phyloP scores from a whole-genome alignment of 176 grass and related monocot species.

The Eragrostis curvula region DNA sequence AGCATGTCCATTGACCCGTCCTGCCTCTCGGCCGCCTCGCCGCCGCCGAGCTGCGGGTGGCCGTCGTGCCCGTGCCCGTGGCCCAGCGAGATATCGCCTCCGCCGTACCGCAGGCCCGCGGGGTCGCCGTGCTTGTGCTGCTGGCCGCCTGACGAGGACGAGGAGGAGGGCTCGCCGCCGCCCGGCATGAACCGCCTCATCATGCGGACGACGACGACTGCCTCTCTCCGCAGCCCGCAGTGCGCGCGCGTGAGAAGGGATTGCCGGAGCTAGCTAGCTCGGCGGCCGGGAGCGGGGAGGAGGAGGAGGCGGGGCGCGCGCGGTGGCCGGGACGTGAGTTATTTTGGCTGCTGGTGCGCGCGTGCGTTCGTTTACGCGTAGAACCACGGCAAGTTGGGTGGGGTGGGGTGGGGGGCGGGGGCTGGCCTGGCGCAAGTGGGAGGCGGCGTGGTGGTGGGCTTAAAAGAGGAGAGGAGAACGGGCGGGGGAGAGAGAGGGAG shows the following conservation, averaged over 20 bases:
- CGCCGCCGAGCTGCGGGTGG: not conserved
- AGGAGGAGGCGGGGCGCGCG: not conserved
- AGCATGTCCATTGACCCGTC: constrained; percentile 56
- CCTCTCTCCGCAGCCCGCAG: not conserved
- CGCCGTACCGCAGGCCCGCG: constrained; percentile 29
- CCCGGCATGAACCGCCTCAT: constrained; percentile 66
- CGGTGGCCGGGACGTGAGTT: not conserved
- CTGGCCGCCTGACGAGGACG: constrained; percentile 39
- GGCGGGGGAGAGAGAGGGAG: not conserved
- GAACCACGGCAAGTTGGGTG: constrained; percentile 1
- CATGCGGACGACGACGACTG: not conserved
- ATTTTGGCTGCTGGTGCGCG: constrained; percentile 1
- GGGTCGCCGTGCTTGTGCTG: constrained; percentile 29
- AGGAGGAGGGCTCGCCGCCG: constrained; percentile 51
- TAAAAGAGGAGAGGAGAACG: not conserved
- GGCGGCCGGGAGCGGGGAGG: too few relatives aligned
- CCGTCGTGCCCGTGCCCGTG: not conserved
- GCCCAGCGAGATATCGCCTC: constrained; percentile 47
- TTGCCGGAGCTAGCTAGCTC: not conserved
- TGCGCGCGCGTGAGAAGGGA: not conserved
- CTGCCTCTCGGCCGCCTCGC: constrained; percentile 6
- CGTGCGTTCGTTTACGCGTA: constrained; percentile 7
- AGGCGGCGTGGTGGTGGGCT: constrained; percentile 11
- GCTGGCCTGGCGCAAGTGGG: constrained; percentile 38
- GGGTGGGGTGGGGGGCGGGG: too few relatives aligned